phyloP scores from a whole-genome alignment of 345 rosid species.

The Populus simonii region DNA sequence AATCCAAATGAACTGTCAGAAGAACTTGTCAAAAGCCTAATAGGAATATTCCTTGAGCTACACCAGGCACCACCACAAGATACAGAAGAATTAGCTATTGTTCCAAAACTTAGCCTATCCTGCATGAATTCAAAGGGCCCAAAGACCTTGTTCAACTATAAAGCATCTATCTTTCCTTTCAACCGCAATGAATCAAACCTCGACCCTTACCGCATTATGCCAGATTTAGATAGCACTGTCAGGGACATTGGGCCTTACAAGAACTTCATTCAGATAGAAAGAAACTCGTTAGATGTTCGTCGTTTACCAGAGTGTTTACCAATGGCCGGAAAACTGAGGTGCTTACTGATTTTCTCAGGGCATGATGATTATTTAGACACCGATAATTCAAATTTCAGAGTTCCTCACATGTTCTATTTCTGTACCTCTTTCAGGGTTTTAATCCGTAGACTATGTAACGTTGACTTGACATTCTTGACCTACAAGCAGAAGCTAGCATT shows the following conservation, averaged over 20 bases:
- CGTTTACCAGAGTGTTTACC: conserved; percentile 40
- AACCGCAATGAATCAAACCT: conserved; percentile 43
- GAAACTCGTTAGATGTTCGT: conserved; percentile 47
- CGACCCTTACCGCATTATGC: conserved; percentile 64
- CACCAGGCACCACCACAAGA: conserved; percentile 40
- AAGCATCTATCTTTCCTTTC: conserved; percentile 24
- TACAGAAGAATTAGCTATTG: conserved; percentile 37
- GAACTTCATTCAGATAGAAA: conserved; percentile 65
- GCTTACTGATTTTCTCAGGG: neutral
- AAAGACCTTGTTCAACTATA: conserved; percentile 35
- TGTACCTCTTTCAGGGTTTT: conserved; percentile 46
- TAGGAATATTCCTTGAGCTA: conserved; percentile 64
- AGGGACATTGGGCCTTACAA: conserved; percentile 82
- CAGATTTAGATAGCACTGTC: conserved; percentile 46
- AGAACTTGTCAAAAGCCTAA: conserved; percentile 65
- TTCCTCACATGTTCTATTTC: neutral
- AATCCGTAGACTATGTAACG: conserved; percentile 55
- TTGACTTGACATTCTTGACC: conserved; percentile 66
- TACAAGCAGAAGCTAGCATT: conserved; percentile 93
- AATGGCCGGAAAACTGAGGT: conserved; percentile 58
- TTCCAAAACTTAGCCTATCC: conserved; percentile 51
- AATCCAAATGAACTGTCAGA: conserved; percentile 74
- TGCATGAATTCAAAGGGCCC: conserved; percentile 48
- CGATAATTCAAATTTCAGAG: neutral
- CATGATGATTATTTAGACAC: neutral